Conservation (phyloP, 2,329 filamentous ascomycete species). For the Bipolaris cookei region DNA sequence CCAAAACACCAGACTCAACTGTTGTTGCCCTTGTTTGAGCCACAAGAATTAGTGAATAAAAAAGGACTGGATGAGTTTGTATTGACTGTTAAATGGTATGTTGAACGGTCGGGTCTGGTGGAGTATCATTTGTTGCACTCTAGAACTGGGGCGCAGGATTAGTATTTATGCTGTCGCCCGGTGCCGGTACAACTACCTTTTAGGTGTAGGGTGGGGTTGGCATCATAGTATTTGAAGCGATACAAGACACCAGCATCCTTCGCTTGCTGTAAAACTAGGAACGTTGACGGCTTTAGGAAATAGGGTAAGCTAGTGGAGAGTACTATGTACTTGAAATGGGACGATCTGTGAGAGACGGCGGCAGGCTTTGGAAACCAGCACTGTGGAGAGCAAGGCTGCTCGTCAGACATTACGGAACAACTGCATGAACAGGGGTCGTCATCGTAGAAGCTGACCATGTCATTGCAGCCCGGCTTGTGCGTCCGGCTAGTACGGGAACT, state of each 20-base stretch:
- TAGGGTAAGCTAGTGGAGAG: neutral
- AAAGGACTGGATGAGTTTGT: neutral
- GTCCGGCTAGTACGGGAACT: neutral
- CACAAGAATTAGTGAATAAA: neutral
- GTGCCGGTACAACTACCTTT: slow-evolving; percentile 16
- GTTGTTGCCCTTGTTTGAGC: neutral
- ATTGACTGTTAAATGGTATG: neutral
- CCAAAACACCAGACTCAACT: neutral
- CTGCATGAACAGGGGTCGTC: neutral
- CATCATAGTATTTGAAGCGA: slow-evolving; percentile 27
- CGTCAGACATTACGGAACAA: neutral
- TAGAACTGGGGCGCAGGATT: slow-evolving; percentile 5
- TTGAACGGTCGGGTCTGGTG: neutral
- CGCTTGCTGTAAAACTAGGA: slow-evolving; percentile 24
- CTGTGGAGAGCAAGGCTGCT: neutral
- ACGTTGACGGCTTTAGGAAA: slow-evolving; percentile 25
- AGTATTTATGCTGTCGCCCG: slow-evolving; percentile 32
- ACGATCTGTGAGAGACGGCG: neutral
- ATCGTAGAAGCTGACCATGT: neutral
- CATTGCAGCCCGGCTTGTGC: slow-evolving; percentile 1
- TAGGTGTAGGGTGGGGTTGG: slow-evolving; percentile 22
- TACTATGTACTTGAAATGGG: neutral
- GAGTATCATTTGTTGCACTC: neutral
- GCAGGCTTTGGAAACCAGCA: neutral
- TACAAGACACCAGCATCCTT: slow-evolving; percentile 25